Base-by-base conservation (phyloP, 768 basidiomycete genomes). In the Lactarius pseudohatsudake region DNA sequence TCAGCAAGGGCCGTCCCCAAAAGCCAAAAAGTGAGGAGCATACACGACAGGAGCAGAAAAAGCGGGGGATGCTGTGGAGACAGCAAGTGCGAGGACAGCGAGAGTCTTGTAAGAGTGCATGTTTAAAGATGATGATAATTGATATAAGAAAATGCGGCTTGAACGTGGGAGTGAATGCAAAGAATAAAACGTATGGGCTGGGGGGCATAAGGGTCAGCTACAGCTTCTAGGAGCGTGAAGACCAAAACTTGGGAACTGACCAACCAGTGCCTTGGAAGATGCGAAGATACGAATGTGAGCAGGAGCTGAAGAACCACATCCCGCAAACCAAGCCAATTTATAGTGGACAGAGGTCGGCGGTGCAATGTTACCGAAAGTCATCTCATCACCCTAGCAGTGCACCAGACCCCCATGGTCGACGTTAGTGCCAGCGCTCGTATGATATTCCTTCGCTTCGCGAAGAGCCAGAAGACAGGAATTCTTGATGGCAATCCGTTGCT, bases 191-290 rank as follows among this genome's bases (percentile, higher is more conserved):
- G 55, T 38, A 36, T 47, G 55, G 59, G 43, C 64, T 65, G 15
- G n/a, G 20, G 41, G 18, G 28, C 20, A 15, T 50, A 15, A 22
- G 26, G 22, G 45, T 61, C 20, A 59, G 38, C 9, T 2, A 28
- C 38, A 15, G 26, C 6, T 38, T n/a, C 18, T 3, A 30, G n/a
- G 18, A 61, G 13, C 11, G 41, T 47, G 22, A 26, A 22, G 28
- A 15, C 40, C 34, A 16, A 36, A 18, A 13, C 22, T 32, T 28
- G 3, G 3, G 11, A 26, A 38, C 65, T 55, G 15, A 66, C 65
- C 65, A 66, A 66, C 65, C 65, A 62, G 65, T 66, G 57, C 61
- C 65, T 50, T 5, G 4, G 47, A 38, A 11, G 36, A 26, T 18
- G 26, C 16, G 28, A 62, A 22, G 28, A 20, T 22, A 34, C 18